Percentiles rank a stretch among this genome's conserved stretches.
These are phyloP conservation scores for Mixia osmundae DNA, from an alignment of 1,284 basidiomycete genomes.

Conservation along the genomic window DNA sequence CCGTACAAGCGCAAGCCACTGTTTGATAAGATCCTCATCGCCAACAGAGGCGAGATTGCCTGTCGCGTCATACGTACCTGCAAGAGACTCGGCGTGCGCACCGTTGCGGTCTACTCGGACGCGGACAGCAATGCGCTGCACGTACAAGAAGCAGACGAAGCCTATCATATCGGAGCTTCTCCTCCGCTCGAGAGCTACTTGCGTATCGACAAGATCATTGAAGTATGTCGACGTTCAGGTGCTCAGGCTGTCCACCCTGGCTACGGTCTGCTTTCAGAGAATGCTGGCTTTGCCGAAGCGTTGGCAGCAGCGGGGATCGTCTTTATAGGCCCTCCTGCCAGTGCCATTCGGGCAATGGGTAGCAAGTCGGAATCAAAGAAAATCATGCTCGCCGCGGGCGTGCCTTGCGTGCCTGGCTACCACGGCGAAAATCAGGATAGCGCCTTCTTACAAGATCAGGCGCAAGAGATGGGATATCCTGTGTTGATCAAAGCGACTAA, in stretches of 20 bases:
- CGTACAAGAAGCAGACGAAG: slow-evolving; percentile 67
- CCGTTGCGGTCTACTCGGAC: slow-evolving; percentile 72
- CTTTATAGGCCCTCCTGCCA: slow-evolving; percentile 22
- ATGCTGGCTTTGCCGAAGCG: slow-evolving; percentile 13
- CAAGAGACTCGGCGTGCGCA: slow-evolving; percentile 62
- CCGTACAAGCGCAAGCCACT: too few relatives aligned
- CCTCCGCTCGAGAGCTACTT: slow-evolving; percentile 71
- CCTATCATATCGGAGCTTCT: slow-evolving; percentile 76
- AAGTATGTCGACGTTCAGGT: slow-evolving; percentile 49
- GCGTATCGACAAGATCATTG: slow-evolving; percentile 65
- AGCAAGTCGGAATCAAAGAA: slow-evolving; percentile 31
- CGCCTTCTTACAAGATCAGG: slow-evolving; percentile 36
- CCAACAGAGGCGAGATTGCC: slow-evolving; percentile 64
- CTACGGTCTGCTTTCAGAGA: slow-evolving; percentile 67
- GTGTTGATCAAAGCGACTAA: slow-evolving; percentile 24
- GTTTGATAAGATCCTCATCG: too few relatives aligned
- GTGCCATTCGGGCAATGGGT: slow-evolving; percentile 42
- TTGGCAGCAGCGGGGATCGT: slow-evolving; percentile 15
- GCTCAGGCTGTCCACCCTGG: slow-evolving; percentile 37
- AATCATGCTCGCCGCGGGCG: slow-evolving; percentile 63
- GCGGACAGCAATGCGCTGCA: slow-evolving; percentile 56
- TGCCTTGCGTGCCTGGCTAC: slow-evolving; percentile 83
- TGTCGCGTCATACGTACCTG: slow-evolving; percentile 77
- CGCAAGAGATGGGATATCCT: slow-evolving; percentile 27
- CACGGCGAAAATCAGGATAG: slow-evolving; percentile 52